These are phyloP conservation scores for Pichia heedii DNA, from an alignment of 805 yeast species.

Conservation along the genomic window DNA sequence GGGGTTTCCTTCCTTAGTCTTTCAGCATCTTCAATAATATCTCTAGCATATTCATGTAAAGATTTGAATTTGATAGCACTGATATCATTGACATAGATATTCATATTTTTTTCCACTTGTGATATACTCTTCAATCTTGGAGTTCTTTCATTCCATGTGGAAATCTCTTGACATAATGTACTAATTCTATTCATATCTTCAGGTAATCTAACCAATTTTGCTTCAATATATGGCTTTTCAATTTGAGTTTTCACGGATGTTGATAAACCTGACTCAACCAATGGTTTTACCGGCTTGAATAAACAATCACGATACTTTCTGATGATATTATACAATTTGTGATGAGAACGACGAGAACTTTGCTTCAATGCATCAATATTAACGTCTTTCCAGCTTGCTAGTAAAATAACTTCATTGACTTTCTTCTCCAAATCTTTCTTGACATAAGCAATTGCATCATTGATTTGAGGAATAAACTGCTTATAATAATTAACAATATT, in stretches of 20 bases:
- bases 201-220: slow-evolving; percentile 1
- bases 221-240: not conserved
- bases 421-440: slow-evolving; percentile 64
- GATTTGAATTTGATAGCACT: slow-evolving; percentile 33
- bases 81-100: slow-evolving; percentile 32
- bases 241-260: slow-evolving; percentile 4
- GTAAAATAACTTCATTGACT: slow-evolving; percentile 69
- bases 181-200: slow-evolving; percentile 4
- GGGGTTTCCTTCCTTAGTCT: slow-evolving; percentile 75
- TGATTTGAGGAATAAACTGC: slow-evolving; percentile 51
- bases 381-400: slow-evolving; percentile 97
- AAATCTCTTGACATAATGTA: slow-evolving; percentile 26
- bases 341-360: slow-evolving; percentile 86
- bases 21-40: slow-evolving; percentile 48
- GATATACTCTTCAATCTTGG: slow-evolving; percentile 42
- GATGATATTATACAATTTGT: slow-evolving; percentile 70
- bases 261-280: slow-evolving; percentile 53
- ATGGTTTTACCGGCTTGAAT: slow-evolving; percentile 37
- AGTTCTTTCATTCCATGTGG: slow-evolving; percentile 51
- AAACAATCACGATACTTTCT: slow-evolving; percentile 68
- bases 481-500: slow-evolving; percentile 57
- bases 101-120: slow-evolving; percentile 49
- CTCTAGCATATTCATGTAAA: slow-evolving; percentile 46
- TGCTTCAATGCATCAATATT: slow-evolving; percentile 89
- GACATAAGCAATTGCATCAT: slow-evolving; percentile 33